Percentiles rank a stretch among this genome's conserved stretches.
phyloP scores from a whole-genome alignment of 106 monocot genomes.

The Dioscorea dumetorum region DNA sequence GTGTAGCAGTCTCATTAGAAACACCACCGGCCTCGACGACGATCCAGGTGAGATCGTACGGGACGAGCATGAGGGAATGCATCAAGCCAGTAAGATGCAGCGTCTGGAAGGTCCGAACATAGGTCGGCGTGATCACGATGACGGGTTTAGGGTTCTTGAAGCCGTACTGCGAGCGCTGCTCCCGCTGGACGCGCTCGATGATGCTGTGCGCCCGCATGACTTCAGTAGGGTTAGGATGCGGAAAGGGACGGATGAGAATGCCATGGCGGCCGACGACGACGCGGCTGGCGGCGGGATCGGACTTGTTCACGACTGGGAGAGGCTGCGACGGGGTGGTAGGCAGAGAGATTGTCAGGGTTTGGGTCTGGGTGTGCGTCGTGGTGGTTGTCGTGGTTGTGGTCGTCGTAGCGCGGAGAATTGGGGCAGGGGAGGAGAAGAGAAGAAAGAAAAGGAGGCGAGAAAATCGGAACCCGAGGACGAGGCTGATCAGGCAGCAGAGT shows the following conservation, averaged over 20 bases:
- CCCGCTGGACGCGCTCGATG: slow-evolving; percentile 75
- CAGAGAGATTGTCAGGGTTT: slow-evolving; percentile 15
- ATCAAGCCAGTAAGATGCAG: slow-evolving; percentile 72
- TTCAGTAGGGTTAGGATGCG: slow-evolving; percentile 79
- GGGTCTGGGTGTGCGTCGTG: slow-evolving; percentile 15
- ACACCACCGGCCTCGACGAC: slow-evolving; percentile 82
- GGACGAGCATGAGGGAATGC: slow-evolving; percentile 67
- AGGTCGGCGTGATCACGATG: slow-evolving; percentile 78
- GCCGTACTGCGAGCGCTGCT: slow-evolving; percentile 74
- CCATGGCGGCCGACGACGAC: slow-evolving; percentile 96
- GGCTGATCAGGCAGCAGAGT: slow-evolving; percentile 63
- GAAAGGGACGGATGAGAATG: slow-evolving; percentile 91
- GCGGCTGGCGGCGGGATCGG: slow-evolving; percentile 21
- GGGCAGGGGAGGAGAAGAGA: slow-evolving; percentile 47
- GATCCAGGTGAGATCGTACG: slow-evolving; percentile 77
- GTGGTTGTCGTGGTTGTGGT: slow-evolving; percentile 15
- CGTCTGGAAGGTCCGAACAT: slow-evolving; percentile 83
- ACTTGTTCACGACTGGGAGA: background rate
- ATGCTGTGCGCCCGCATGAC: slow-evolving; percentile 69
- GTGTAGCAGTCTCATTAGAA: slow-evolving; percentile 47
- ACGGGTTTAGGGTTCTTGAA: slow-evolving; percentile 38
- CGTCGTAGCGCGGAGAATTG: slow-evolving; percentile 6
- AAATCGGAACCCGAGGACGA: slow-evolving; percentile 83
- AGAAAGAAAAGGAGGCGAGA: slow-evolving; percentile 82
- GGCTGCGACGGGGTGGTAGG: slow-evolving; percentile 6